Evolutionary conservation across 495 filamentous ascomycete genomes (phyloP).

Genomic region (Glutinoglossum americanum): DNA sequence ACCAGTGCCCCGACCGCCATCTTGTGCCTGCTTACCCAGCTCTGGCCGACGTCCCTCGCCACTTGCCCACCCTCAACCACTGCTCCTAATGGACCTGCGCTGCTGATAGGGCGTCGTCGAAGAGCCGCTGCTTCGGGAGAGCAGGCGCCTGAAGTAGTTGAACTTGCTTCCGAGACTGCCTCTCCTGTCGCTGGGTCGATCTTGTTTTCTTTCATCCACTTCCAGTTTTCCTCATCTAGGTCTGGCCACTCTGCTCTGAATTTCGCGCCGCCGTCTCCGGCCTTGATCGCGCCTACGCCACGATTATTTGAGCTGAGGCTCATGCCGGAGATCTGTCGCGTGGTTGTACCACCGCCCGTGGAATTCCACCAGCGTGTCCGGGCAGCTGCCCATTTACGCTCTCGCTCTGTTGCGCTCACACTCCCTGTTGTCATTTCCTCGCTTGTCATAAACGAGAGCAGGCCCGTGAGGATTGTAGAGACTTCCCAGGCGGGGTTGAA

Average conservation of each 20-base stretch:
- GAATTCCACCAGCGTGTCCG: constrained; percentile 91
- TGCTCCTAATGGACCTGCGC: neutral
- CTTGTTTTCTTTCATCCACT: constrained; percentile 67
- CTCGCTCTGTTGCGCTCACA: constrained; percentile 54
- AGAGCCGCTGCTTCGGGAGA: neutral
- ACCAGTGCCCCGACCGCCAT: neutral
- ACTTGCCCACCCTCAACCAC: constrained; percentile 3
- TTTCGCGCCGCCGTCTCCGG: constrained; percentile 79
- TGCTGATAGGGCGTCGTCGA: neutral
- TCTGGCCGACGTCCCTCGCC: neutral
- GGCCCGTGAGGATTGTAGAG: constrained; percentile 80
- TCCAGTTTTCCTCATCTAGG: constrained; percentile 76
- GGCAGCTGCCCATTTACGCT: constrained; percentile 57
- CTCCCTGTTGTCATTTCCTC: constrained; percentile 98
- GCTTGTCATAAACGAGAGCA: constrained; percentile 92
- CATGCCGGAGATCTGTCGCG: constrained; percentile 19
- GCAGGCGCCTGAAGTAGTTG: neutral
- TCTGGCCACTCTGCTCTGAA: constrained; percentile 83
- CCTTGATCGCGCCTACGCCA: constrained; percentile 41
- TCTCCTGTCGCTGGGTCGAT: constrained; percentile 63
- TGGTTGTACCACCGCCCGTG: constrained; percentile 73
- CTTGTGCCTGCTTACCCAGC: constrained; percentile 2
- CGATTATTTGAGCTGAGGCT: constrained; percentile 16
- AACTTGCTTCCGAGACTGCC: constrained; percentile 5
- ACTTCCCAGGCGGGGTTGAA: constrained; percentile 99